These are phyloP conservation scores for Cutaneotrichosporon mucoides DNA, from an alignment of 1,284 basidiomycete genomes.

Conservation along the genomic window DNA sequence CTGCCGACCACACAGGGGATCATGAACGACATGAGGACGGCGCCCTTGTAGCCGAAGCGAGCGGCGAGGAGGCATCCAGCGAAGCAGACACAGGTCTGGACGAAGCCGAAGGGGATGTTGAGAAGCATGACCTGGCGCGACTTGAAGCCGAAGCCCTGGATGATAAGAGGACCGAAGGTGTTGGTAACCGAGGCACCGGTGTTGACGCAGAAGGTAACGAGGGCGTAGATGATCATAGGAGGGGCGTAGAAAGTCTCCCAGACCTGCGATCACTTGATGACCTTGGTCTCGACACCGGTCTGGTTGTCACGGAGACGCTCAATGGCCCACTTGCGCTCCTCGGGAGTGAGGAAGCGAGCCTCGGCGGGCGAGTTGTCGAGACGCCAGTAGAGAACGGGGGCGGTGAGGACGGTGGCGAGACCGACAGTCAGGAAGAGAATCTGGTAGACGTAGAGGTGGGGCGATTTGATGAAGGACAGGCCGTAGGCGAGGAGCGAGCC, in stretches of 20 bases:
- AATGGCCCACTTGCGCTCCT: slow-evolving; percentile 40
- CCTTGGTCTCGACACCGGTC: slow-evolving; percentile 31
- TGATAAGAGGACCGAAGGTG: slow-evolving; percentile 43
- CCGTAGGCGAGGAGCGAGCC: slow-evolving; percentile 33
- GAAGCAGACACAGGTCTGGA: slow-evolving; percentile 25
- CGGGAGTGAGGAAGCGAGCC: slow-evolving; percentile 37
- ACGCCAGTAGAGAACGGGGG: slow-evolving; percentile 31
- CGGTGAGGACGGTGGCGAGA: slow-evolving; percentile 43
- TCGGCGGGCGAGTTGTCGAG: slow-evolving; percentile 41
- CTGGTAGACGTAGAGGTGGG: slow-evolving; percentile 27
- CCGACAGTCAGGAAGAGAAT: slow-evolving; percentile 45
- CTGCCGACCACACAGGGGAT: slow-evolving; percentile 36
- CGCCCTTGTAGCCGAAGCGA: slow-evolving; percentile 26
- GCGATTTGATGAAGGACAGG: slow-evolving; percentile 24
- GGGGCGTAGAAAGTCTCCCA: slow-evolving; percentile 36
- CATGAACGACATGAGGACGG: slow-evolving; percentile 28
- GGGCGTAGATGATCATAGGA: slow-evolving; percentile 30
- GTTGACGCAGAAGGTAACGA: slow-evolving; percentile 32
- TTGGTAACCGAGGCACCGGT: slow-evolving; percentile 28
- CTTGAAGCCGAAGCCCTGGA: slow-evolving; percentile 38
- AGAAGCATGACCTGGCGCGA: slow-evolving; percentile 33
- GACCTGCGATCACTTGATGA: slow-evolving; percentile 42
- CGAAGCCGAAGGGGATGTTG: slow-evolving; percentile 43
- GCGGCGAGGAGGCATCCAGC: slow-evolving; percentile 23
- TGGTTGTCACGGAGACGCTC: slow-evolving; percentile 47